phyloP scores from a whole-genome alignment of 2,329 filamentous ascomycete genomes.

The Cladosporium sphaerospermum region DNA sequence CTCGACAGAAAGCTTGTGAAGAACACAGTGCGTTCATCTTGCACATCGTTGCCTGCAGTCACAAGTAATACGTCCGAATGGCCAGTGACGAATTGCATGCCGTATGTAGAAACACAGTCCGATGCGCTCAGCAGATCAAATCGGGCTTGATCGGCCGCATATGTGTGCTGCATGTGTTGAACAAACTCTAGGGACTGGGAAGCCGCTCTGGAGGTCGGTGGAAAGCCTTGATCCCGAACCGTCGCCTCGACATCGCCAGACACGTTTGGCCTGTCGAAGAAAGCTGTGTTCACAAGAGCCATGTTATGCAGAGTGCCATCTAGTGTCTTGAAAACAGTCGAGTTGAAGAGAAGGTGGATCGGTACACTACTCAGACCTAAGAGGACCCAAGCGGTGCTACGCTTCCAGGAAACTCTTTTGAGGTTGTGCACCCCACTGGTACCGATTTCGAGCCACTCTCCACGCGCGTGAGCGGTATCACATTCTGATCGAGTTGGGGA shows the following conservation, averaged over 20 bases:
- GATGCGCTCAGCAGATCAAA: slow-evolving; percentile 12
- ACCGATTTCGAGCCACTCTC: slow-evolving; percentile 42
- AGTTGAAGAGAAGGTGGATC: slow-evolving; percentile 34
- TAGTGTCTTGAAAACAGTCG: slow-evolving; percentile 23
- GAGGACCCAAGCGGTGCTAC: slow-evolving; percentile 20
- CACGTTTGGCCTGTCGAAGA: not conserved
- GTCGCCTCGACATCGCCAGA: not conserved
- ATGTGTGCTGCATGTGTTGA: not conserved
- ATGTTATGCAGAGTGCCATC: not conserved
- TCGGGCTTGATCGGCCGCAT: not conserved
- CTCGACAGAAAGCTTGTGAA: not conserved
- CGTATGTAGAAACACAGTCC: slow-evolving; percentile 14
- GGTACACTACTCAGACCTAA: slow-evolving; percentile 30
- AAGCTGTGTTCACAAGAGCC: not conserved
- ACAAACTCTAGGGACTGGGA: not conserved
- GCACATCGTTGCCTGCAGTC: slow-evolving; percentile 10
- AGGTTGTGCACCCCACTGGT: slow-evolving; percentile 38
- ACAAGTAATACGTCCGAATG: slow-evolving; percentile 12
- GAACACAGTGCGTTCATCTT: slow-evolving; percentile 13
- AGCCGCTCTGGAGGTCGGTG: not conserved
- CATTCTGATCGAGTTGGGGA: slow-evolving; percentile 47
- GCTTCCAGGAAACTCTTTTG: slow-evolving; percentile 17
- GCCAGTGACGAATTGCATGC: slow-evolving; percentile 12
- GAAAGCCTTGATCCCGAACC: not conserved
- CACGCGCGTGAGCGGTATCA: slow-evolving; percentile 40